phyloP scores from a whole-genome alignment of 306 rosid genomes.

The Canavalia ensiformis region DNA sequence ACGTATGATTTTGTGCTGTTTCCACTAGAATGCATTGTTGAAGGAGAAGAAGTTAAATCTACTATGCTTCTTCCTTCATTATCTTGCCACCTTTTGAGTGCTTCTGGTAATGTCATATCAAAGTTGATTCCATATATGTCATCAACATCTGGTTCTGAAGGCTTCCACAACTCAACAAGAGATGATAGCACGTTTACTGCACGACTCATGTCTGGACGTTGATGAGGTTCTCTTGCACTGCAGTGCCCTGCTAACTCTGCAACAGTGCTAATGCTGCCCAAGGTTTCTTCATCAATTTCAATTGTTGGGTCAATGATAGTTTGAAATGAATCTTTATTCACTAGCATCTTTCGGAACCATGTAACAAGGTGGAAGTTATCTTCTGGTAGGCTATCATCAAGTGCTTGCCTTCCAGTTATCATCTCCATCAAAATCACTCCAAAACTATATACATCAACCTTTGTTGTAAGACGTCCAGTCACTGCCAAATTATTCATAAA shows the following conservation, averaged over 20 bases:
- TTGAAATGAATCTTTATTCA: slow-evolving; percentile 53
- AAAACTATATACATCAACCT: slow-evolving; percentile 87
- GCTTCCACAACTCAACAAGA: slow-evolving; percentile 86
- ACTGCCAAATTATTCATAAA: slow-evolving; percentile 56
- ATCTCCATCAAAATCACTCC: slow-evolving; percentile 98
- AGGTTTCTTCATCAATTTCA: slow-evolving; percentile 64
- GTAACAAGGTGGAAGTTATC: slow-evolving; percentile 83
- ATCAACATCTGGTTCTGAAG: slow-evolving; percentile 57
- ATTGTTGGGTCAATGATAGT: slow-evolving; percentile 72
- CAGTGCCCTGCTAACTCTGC: slow-evolving; percentile 91
- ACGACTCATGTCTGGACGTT: slow-evolving; percentile 89
- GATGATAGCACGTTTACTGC: slow-evolving; percentile 80
- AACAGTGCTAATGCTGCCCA: slow-evolving; percentile 58
- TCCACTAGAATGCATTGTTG: slow-evolving; percentile 36
- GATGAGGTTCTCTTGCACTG: slow-evolving; percentile 78
- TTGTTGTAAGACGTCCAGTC: slow-evolving; percentile 85
- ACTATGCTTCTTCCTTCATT: slow-evolving; percentile 55
- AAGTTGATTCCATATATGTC: slow-evolving; percentile 65
- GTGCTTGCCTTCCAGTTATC: slow-evolving; percentile 80
- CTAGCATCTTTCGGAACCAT: slow-evolving; percentile 76
- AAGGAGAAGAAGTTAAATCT: slow-evolving; percentile 46
- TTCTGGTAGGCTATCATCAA: slow-evolving; percentile 78
- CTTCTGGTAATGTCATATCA: slow-evolving; percentile 71
- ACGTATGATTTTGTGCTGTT: slow-evolving; percentile 63
- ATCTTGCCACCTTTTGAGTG: slow-evolving; percentile 75